Base-by-base conservation (phyloP, 805 yeast species). In the Isabelozyma gotoi region DNA sequence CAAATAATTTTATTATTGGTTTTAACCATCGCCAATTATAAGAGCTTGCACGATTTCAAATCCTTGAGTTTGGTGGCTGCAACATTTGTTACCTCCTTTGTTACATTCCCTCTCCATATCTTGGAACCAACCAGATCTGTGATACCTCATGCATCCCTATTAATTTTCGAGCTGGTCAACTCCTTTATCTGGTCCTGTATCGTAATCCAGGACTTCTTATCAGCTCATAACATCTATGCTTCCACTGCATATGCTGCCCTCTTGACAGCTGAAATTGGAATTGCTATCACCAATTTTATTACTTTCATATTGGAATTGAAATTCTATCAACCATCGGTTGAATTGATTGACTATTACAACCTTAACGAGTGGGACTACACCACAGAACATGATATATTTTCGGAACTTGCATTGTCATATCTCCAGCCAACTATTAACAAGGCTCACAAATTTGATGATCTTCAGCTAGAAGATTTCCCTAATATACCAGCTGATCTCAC, bases 101-200 rank as follows among this genome's bases (percentile, higher is more conserved):
- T 71, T 3, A 62, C 74, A 2, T 36, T 70, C 1, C 81, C 81
- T 0, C 52, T 79, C 10, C 77, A 76, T 34, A 42, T 62, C 7
- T 44, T 75, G 14, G 84, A 80, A 48, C 63, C 68, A 7, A 63
- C 71, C 36, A 62, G 69, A 37, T 60, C 65, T 1, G 52, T 68
- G 0, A 56, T 67, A 2, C 73, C 74, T 11, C 55, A 60, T 20
- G 74, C 71, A 2, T 60, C 74, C 0, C 48, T 73, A 18, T 52
- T 74, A 7, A 47, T 71, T 15, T 76, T 60, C 49, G 77, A 81
- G 81, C 17, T 44, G 3, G 8, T 36, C 11, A 41, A 33, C 15
- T 35, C 46, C 7, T 4, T 50, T 7, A 18, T 49, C 12, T 36
- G 37, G 21, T n/a, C 48, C n/a, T 51, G 49, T 12, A 24, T 55